A percentile compares a stretch with the other conserved stretches of the same genome.
phyloP scores from a whole-genome alignment of 2,329 filamentous ascomycete species.

The Cercospora citrullina region DNA sequence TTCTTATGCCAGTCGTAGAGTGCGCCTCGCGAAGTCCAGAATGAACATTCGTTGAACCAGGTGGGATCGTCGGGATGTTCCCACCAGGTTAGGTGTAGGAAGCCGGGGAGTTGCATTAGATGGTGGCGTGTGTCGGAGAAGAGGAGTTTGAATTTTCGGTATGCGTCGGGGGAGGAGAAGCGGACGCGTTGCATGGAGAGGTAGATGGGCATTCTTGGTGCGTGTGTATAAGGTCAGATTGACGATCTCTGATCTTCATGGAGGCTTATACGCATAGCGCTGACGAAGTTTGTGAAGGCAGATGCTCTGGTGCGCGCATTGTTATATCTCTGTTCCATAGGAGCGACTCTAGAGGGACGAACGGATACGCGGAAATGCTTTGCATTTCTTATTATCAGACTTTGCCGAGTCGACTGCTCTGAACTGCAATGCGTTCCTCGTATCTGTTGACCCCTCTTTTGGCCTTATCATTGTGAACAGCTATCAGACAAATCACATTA shows the following conservation, averaged over 20 bases:
- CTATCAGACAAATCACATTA: neutral
- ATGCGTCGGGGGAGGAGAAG: constrained; percentile 15
- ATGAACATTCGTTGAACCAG: constrained; percentile 13
- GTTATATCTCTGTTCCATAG: too few relatives aligned
- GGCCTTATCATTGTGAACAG: neutral
- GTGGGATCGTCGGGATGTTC: constrained; percentile 11
- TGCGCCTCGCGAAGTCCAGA: constrained; percentile 10
- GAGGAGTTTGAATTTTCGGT: constrained; percentile 15
- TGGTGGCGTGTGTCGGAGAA: constrained; percentile 14
- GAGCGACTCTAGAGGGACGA: neutral
- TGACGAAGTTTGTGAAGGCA: too few relatives aligned
- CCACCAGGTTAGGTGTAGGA: constrained; percentile 17
- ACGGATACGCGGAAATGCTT: neutral
- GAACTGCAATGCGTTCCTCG: too few relatives aligned
- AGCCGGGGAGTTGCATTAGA: constrained; percentile 13
- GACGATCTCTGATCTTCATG: too few relatives aligned
- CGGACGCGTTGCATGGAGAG: constrained; percentile 18
- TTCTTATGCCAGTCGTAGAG: constrained; percentile 17
- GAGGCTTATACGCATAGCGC: too few relatives aligned
- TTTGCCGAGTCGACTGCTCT: neutral
- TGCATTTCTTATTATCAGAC: neutral
- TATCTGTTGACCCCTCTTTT: too few relatives aligned
- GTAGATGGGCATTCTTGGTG: constrained; percentile 14
- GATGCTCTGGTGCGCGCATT: too few relatives aligned
- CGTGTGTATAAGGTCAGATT: too few relatives aligned